A percentile compares a stretch with the other conserved stretches of the same genome.
Evolutionary conservation across 2,329 filamentous ascomycete species (phyloP).

Genomic region (Sarocladium oryzae): DNA sequence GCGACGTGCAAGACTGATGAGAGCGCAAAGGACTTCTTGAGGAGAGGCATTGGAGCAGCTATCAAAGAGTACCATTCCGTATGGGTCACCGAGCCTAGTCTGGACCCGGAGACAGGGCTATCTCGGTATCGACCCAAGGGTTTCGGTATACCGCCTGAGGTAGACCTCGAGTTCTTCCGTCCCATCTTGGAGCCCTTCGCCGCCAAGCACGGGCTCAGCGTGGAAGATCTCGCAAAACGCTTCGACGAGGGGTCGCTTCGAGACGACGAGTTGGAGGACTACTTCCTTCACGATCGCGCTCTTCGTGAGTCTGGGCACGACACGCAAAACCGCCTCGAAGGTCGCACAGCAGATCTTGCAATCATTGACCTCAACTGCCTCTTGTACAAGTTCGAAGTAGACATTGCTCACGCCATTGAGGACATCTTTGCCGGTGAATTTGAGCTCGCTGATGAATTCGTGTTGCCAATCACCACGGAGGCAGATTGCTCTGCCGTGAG

Average conservation of each 20-base stretch:
- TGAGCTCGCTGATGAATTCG: slow-evolving; percentile 75
- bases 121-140: slow-evolving; percentile 81
- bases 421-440: slow-evolving; percentile 77
- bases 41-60: slow-evolving; percentile 72
- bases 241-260: slow-evolving; percentile 73
- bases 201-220: slow-evolving; percentile 73
- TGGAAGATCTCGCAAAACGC: slow-evolving; percentile 76
- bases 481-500: slow-evolving; percentile 71
- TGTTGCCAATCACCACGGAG: slow-evolving; percentile 58
- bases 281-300: slow-evolving; percentile 91
- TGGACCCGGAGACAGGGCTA: slow-evolving; percentile 70
- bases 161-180: slow-evolving; percentile 77
- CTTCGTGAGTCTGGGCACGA: slow-evolving; percentile 96
- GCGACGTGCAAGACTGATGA: slow-evolving; percentile 76
- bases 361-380: slow-evolving; percentile 93
- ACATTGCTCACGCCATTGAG: slow-evolving; percentile 81
- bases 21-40: slow-evolving; percentile 72
- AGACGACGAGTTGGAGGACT: slow-evolving; percentile 86
- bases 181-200: slow-evolving; percentile 77
- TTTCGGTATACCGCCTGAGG: slow-evolving; percentile 82
- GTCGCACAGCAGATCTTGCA: slow-evolving; percentile 77
- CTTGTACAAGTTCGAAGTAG: slow-evolving; percentile 92
- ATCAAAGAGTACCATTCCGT: slow-evolving; percentile 95
- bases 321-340: slow-evolving; percentile 93
- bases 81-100: slow-evolving; percentile 72